Evolutionary conservation across 257 asterid genomes (phyloP).

Genomic region (Cordia subcordata): DNA sequence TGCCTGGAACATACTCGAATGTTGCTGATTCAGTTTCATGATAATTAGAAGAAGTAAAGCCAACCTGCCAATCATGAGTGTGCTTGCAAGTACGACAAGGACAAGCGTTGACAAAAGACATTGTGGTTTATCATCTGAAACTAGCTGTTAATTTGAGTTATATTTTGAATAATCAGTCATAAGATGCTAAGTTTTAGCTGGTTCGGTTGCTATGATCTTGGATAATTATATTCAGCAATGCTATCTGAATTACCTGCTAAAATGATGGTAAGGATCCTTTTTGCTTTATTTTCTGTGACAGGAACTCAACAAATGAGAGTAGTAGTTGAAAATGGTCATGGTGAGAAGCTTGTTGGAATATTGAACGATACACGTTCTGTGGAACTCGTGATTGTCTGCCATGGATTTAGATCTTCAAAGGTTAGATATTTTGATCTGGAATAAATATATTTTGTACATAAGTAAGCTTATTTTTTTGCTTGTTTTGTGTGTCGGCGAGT

Average conservation of each 20-base stretch:
- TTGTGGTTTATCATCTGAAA: too few relatives aligned
- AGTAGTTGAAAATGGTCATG: slow-evolving; percentile 45
- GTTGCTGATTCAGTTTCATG: too few relatives aligned
- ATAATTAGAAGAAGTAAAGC: too few relatives aligned
- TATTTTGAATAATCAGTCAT: too few relatives aligned
- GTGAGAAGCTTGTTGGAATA: slow-evolving; percentile 75
- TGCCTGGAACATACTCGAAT: too few relatives aligned
- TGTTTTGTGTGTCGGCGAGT: neutral
- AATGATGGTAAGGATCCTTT: neutral
- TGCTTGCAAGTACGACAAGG: too few relatives aligned
- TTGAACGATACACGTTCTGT: slow-evolving; percentile 65
- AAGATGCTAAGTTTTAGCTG: too few relatives aligned
- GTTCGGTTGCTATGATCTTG: neutral
- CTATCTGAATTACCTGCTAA: neutral
- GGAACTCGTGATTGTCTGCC: slow-evolving; percentile 80
- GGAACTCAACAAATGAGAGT: slow-evolving; percentile 44
- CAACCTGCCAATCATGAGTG: too few relatives aligned
- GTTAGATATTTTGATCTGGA: slow-evolving; percentile 29
- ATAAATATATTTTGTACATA: too few relatives aligned
- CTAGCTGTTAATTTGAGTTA: too few relatives aligned
- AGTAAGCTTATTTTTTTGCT: neutral
- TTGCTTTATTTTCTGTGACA: slow-evolving; percentile 12
- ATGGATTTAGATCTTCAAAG: slow-evolving; percentile 90
- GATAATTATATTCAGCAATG: neutral
- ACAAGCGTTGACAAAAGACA: too few relatives aligned